Base-by-base conservation (phyloP, 2,329 filamentous ascomycete species). In the Epichloe elymi region DNA sequence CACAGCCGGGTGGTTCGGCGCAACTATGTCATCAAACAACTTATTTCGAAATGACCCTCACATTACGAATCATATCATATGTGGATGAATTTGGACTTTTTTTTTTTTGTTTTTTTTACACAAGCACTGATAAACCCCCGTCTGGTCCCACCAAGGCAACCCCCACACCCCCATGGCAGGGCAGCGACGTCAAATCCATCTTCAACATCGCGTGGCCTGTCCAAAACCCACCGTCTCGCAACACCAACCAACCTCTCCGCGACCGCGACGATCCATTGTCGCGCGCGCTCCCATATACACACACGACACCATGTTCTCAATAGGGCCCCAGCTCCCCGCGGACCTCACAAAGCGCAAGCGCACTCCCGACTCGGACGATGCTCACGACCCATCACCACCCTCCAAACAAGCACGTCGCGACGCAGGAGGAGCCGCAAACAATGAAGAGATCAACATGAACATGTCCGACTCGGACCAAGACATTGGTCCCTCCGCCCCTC, bases 281-380 rank as follows among this genome's bases (percentile, higher is more conserved):
- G 1, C 33, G n/a, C 45, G 19, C 46, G 15, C 20, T 43, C 3
- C 37, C 12, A 6, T 5, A 20, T 4, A 36, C 33, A 19, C 33
- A 19, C 6, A 30, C 33, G 10, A 15, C 33, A 59, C 39, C 23
- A 87, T 87, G 83, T 71, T 82, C 48, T 80, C 79, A 36, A 82
- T 87, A 61, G 85, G 85, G 5, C 85, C 86, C 14, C 73, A 82
- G 54, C 66, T 89, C 23, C 85, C 86, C 12, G 75, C 84, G 4
- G 80, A 86, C 55, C 74, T 85, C 41, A 62, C 78, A 36, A 83
- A 83, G 64, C 75, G 80, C 60, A 83, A 82, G 60, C 78, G 78
- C 60, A 74, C 71, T 4, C 59, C 70, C 46, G 67, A 66, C 48
- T 61, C 63, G 35, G 59, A 65, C 62, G 30, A 36, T 45, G 12